Base-by-base conservation (phyloP, 768 basidiomycete genomes). In the Serendipita sp. region DNA sequence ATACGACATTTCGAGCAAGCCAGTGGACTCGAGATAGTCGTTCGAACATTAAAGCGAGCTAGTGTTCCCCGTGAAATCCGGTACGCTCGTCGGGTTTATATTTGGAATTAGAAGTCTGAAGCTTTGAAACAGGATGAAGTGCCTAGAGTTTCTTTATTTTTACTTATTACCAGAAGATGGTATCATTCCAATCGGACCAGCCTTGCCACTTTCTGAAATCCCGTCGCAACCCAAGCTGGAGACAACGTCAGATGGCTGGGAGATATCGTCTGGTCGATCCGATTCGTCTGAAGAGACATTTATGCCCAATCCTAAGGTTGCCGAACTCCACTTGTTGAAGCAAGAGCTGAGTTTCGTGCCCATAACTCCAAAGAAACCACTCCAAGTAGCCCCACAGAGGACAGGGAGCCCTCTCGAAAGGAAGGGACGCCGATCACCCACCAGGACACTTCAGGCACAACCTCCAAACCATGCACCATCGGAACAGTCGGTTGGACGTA, bases 81-180 rank as follows among this genome's bases (percentile, higher is more conserved):
- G 93, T 94, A 65, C 36, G 82, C 74, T 18, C 35, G 11, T 36
- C n/a, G 18, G 15, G 28, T 44, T 18, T 1, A 28, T 3, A 36
- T 13, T 5, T 15, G 3, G 11, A 3, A 36, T 34, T 30, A 1
- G 34, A 11, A 3, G n/a, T 28, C 58, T 35, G 18, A 28, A n/a
- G 30, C 3, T 15, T 36, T 45, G 41, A 41, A 41, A 23, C 69
- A 95, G 93, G 69, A 95, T 96, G 88, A 95, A 95, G 76, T 95
- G 91, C 67, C 78, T 97, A 16, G 94, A 96, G 72, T 93, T 96
- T 70, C 75, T 97, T 15, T 95, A 95, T 73, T 96, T 94, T 73
- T 97, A 97, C 73, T 79, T 97, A 4, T 78, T 95, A 51, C 93
- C 94, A 66, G 93, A 96, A 71, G 83, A 81, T 1, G 71, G 41